phyloP scores from a whole-genome alignment of 225 moss, liverwort and hornwort species.

The Marchantia polymorpha region DNA sequence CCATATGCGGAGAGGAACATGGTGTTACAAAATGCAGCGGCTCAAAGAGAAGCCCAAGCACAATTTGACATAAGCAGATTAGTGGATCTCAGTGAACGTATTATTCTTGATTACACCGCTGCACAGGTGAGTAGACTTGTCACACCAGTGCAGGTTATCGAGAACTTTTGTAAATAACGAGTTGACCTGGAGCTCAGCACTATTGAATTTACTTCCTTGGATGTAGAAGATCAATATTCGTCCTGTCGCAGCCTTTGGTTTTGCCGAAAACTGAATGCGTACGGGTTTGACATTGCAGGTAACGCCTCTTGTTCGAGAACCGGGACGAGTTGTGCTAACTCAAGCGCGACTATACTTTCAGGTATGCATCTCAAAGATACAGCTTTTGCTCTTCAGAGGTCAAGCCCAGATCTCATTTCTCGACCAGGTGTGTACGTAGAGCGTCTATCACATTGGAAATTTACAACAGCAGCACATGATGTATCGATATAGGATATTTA shows the following conservation, averaged over 20 bases:
- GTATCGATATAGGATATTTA: too few species aligned
- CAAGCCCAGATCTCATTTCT: too few species aligned
- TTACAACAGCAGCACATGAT: too few species aligned
- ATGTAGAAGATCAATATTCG: neutral
- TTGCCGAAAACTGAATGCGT: neutral
- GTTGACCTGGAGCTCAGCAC: neutral
- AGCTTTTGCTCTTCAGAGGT: too few species aligned
- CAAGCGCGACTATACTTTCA: constrained; percentile 94
- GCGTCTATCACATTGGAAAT: too few species aligned
- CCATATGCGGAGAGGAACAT: constrained; percentile 93
- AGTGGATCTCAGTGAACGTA: constrained; percentile 80
- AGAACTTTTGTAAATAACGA: neutral
- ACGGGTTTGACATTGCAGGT: constrained; percentile 44
- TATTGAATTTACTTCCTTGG: neutral
- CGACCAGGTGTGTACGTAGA: too few species aligned
- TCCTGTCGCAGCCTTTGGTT: neutral
- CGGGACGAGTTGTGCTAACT: constrained; percentile 86
- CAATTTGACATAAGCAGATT: constrained; percentile 87
- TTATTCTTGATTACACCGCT: constrained; percentile 71
- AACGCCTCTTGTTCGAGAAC: constrained; percentile 93
- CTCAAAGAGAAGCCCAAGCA: constrained; percentile 90
- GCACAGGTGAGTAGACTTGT: constrained; percentile 55
- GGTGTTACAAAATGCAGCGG: constrained; percentile 89
- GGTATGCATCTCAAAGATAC: constrained; percentile 37
- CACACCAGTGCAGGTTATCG: neutral